A percentile compares a stretch with the other conserved stretches of the same genome.
phyloP scores from a whole-genome alignment of 345 rosid species.

The Ricinus communis region DNA sequence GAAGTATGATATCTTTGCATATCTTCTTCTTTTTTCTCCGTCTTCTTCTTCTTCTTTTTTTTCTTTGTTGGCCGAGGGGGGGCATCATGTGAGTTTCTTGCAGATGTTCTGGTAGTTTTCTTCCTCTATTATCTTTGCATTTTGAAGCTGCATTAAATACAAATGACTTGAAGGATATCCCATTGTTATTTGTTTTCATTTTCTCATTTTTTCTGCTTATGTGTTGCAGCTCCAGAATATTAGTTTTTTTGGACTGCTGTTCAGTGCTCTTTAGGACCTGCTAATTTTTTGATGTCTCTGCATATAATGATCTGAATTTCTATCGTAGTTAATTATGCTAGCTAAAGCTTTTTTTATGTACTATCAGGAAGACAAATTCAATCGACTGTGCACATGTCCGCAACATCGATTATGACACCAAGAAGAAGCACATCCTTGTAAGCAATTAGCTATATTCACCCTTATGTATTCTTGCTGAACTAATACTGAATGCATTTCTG shows the following conservation, averaged over 20 bases:
- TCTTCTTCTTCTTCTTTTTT: neutral
- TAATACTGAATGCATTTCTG: neutral
- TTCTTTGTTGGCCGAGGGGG: too few relatives aligned
- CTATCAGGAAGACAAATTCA: conserved; percentile 66
- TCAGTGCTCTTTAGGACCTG: neutral
- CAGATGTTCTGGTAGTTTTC: neutral
- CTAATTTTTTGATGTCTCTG: conserved; percentile 1
- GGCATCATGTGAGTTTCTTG: neutral
- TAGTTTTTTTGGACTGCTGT: neutral
- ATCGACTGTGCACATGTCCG: conserved; percentile 65
- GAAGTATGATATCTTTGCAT: conserved; percentile 50
- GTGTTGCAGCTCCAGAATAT: too few relatives aligned
- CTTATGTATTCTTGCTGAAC: neutral
- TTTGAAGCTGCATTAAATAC: neutral
- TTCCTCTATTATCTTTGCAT: neutral
- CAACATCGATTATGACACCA: conserved; percentile 59
- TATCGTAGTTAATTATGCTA: conserved; percentile 2
- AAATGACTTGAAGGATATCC: too few relatives aligned
- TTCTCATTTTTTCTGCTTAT: too few relatives aligned
- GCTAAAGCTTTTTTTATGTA: neutral
- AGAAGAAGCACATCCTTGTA: conserved; percentile 69
- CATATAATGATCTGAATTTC: neutral
- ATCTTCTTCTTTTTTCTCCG: neutral
- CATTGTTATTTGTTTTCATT: too few relatives aligned
- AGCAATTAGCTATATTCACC: conserved; percentile 25